Base-by-base conservation (phyloP, 306 rosid genomes). In the Gynostemma pentaphyllum region DNA sequence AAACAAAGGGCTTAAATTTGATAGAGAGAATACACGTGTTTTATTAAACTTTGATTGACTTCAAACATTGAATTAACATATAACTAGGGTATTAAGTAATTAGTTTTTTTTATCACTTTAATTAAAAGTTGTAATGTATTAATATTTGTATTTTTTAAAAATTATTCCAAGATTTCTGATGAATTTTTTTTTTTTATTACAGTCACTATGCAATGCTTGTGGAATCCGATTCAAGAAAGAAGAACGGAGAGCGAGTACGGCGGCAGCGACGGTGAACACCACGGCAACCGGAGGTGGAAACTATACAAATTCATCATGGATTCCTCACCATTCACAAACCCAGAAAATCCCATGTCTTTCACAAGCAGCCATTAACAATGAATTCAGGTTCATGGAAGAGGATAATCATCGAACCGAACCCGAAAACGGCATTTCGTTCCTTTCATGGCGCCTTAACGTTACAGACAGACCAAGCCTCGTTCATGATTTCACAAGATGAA, bases 171-270 rank as follows among this genome's bases (percentile, higher is more conserved):
- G 37, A 26, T 23, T 44, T 44, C 47, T n/a, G 19, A 45, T 16
- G 15, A 9, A 16, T 50, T 50, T 49, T 39, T 1, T 36, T 51
- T 15, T 14, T 22, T 8, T 68, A 22, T 40, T 78, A 57, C 81
- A 94, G 99, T 94, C 99, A 0, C 84, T 94, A 1, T 94, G 99
- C 77, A 88, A 94, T 83, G 99, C 99, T 8, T 94, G 99, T 76
- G 99, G 99, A 68, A 94, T 94, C 28, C 79, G 99, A 64, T 94
- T 82, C 87, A 94, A 94, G 79, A 94, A 94, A 67, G 95, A 88
- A 73, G 99, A 94, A 68, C 75, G 99, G 21, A 40, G 71, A 30
- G 71, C 71, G 39, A 57, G 46, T 27, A n/a, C 26, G 7, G 64
- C 45, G 5, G 52, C 63, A 13, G 63, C 60, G 45, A 66, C 45